Conservation (phyloP, 441 rosid genomes). For the Populus hybrid region DNA sequence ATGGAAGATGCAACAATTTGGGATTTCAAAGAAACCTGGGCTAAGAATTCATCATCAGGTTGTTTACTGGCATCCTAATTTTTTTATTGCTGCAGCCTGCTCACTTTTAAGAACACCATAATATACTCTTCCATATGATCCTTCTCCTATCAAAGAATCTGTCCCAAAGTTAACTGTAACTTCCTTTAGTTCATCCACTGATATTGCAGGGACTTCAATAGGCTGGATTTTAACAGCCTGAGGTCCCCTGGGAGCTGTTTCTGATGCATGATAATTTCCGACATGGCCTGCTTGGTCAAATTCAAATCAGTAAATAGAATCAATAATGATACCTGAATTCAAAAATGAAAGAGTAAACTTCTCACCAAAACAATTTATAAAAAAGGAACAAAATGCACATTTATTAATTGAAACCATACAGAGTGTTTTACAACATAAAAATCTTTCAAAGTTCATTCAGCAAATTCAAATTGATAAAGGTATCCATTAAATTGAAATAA, state of each 20-base stretch:
- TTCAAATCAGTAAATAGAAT: constrained; percentile 14
- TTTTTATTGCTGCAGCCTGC: constrained; percentile 80
- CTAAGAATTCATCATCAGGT: constrained; percentile 61
- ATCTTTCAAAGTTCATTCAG: constrained; percentile 5
- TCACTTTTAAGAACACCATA: constrained; percentile 60
- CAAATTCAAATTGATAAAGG: constrained; percentile 9
- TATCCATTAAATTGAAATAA: background rate
- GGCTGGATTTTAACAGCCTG: constrained; percentile 79
- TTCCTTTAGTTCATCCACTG: constrained; percentile 69
- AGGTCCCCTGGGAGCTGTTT: constrained; percentile 58
- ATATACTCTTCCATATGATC: constrained; percentile 93
- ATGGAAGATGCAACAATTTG: background rate
- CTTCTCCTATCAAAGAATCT: constrained; percentile 85
- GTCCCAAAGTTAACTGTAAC: constrained; percentile 75
- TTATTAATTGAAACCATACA: background rate
- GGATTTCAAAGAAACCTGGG: constrained; percentile 17
- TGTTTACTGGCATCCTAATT: constrained; percentile 82
- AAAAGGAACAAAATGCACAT: background rate
- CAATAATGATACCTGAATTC: background rate
- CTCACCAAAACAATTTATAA: background rate
- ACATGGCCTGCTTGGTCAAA: constrained; percentile 46
- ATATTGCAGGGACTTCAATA: constrained; percentile 74
- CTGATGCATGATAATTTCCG: constrained; percentile 58
- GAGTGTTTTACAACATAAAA: background rate
- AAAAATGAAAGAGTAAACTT: background rate